Conservation (phyloP, 495 filamentous ascomycete species). For the Talaromyces ruber region DNA sequence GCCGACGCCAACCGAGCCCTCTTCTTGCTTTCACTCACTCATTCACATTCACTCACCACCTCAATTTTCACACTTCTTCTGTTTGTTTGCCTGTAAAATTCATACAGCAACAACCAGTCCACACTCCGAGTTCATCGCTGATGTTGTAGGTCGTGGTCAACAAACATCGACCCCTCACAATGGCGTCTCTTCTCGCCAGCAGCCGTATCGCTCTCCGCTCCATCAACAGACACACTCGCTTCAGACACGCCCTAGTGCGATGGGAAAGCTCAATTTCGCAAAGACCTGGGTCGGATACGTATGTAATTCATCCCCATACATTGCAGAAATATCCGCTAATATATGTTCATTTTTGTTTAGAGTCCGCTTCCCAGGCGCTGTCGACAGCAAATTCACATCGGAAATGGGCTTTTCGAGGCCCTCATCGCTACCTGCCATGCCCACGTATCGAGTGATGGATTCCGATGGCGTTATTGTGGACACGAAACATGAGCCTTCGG, state of each 20-base stretch:
- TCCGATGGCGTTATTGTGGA: constrained; percentile 76
- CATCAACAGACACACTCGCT: background rate
- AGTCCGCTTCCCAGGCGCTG: constrained; percentile 89
- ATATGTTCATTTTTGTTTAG: constrained; percentile 23
- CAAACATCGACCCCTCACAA: constrained; percentile 3
- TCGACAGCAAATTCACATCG: constrained; percentile 85
- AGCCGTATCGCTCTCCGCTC: constrained; percentile 4
- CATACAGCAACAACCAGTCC: background rate
- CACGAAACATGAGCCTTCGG: constrained; percentile 45
- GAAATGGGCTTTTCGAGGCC: constrained; percentile 68
- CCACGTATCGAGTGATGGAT: constrained; percentile 82
- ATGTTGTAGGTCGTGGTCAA: background rate
- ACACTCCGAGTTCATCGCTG: background rate
- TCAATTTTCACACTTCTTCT: background rate
- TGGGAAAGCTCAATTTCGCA: constrained; percentile 57
- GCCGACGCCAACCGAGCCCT: constrained; percentile 28
- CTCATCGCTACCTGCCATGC: constrained; percentile 55
- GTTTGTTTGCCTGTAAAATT: background rate
- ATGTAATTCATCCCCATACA: constrained; percentile 10
- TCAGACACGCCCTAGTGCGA: constrained; percentile 19
- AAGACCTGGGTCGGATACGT: constrained; percentile 60
- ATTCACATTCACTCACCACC: background rate
- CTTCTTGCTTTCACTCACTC: background rate
- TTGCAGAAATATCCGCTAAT: background rate
- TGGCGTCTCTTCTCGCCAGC: constrained; percentile 16